phyloP scores from a whole-genome alignment of 495 filamentous ascomycete genomes.

The Staphylotrichum longicolle region DNA sequence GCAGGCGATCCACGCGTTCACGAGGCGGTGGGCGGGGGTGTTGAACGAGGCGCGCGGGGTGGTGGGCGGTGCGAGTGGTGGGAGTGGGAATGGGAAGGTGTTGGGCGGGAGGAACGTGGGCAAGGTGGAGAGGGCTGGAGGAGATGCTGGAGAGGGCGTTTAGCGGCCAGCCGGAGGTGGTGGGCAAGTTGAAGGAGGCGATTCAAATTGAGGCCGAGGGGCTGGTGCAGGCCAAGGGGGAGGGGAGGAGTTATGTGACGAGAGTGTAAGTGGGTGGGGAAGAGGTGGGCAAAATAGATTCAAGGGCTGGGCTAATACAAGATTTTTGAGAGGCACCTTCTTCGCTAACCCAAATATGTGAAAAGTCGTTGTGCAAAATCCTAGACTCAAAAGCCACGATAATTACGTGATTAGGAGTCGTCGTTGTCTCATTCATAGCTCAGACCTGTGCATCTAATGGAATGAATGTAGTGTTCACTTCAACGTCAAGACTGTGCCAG shows the following conservation, averaged over 20 bases:
- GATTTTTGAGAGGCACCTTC: no score
- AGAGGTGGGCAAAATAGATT: no score
- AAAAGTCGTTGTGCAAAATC: no score
- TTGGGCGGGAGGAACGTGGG: conserved; percentile 39
- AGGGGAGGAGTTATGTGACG: conserved; percentile 16
- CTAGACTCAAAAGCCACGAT: not conserved
- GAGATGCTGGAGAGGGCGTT: conserved; percentile 47
- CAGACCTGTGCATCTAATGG: no score
- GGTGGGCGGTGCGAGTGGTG: not conserved
- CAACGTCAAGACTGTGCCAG: no score
- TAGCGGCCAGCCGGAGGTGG: conserved; percentile 46
- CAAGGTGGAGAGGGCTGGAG: conserved; percentile 45
- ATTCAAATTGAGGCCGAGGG: conserved; percentile 46
- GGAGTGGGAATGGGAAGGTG: conserved; percentile 23
- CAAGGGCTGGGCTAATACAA: no score
- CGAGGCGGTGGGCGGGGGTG: conserved; percentile 55
- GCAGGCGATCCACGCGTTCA: conserved; percentile 77
- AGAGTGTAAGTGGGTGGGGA: conserved; percentile 11
- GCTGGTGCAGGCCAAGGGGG: conserved; percentile 27
- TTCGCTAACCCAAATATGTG: no score
- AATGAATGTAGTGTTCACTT: no score
- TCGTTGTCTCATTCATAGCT: no score
- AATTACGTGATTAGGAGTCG: not conserved
- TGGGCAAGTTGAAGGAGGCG: conserved; percentile 50
- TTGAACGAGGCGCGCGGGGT: conserved; percentile 37